Percentiles rank a stretch among this genome's conserved stretches.
These are phyloP conservation scores for Chalciporus pseudorubinellus DNA, from an alignment of 768 basidiomycete genomes.

Conservation along the genomic window DNA sequence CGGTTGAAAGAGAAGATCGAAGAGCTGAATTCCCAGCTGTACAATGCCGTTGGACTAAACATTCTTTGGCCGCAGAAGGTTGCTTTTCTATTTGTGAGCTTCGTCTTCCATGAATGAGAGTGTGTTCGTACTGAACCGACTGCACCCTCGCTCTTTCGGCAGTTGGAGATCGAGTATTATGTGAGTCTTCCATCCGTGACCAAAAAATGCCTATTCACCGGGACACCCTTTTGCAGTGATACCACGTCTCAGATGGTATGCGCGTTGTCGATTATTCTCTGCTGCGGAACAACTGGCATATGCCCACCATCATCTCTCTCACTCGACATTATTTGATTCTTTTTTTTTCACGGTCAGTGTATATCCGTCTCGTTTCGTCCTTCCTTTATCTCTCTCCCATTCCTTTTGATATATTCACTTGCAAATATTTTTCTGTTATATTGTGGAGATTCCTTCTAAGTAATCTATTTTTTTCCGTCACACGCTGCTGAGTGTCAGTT, in stretches of 20 bases:
- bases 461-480: too few species aligned
- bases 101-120: background rate
- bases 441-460: background rate
- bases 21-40: conserved; percentile 66
- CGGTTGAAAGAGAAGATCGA: conserved; percentile 62
- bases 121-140: background rate
- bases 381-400: background rate
- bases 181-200: conserved; percentile 44
- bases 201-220: too few species aligned
- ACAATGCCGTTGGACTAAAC: conserved; percentile 85
- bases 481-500: too few species aligned
- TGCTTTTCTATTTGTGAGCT: conserved; percentile 87
- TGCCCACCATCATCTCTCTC: conserved; percentile 6
- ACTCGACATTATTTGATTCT: conserved; percentile 3
- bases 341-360: conserved; percentile 5
- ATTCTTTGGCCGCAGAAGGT: conserved; percentile 81
- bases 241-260: conserved; percentile 8
- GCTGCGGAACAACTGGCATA: conserved; percentile 14
- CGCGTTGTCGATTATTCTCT: conserved; percentile 2
- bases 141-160: conserved; percentile 2
- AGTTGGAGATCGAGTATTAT: conserved; percentile 97
- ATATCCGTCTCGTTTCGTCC: background rate
- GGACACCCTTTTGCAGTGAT: conserved; percentile 12
- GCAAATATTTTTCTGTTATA: conserved; percentile 6
- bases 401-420: background rate